Evolutionary conservation across 2,329 filamentous ascomycete genomes (phyloP), one percentile per base, ranked within the genome.

Genomic region (Paracorniculantispora psalliotae): DNA sequence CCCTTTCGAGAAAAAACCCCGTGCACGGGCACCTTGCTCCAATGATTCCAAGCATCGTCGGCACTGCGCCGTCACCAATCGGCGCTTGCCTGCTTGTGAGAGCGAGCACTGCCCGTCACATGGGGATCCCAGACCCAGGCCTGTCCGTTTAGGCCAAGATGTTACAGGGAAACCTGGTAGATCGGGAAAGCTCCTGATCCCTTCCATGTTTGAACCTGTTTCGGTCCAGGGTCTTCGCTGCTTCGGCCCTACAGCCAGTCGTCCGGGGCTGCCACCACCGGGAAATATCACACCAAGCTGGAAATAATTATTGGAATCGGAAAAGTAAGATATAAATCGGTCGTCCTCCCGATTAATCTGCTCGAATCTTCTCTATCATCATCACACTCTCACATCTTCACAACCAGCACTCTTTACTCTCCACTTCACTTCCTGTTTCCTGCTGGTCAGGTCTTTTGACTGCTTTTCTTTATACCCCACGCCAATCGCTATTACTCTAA

Each of bases 331-430:
- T 60, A 60, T 60, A 60, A 60, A 60, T 57, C 26, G 13, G 26
- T 48, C 12, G 5, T 46, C 46, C 52, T 23, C 37, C 37, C 30
- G 10, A 28, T 54, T 26, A 60, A 51, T 25, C 19, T 56, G 58
- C 58, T 60, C 58, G 44, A 56, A 49, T 53, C 51, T 56, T 55
- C 58, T 60, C 58, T n/a, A 41, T 60, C 57, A 53, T 39, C 57
- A 59, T 28, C 48, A 28, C 37, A 53, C 23, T 49, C 23, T 23
- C 56, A 58, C 52, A 51, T 41, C 57, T 53, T 41, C 17, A 59
- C 57, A 51, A 25, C 48, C 49, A 52, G 28, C 57, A 59, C 49
- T 41, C n/a, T n/a, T n/a, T n/a, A n/a, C 23, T 5, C 30, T 54
- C 43, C 50, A 28, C 44, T 59, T 50, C 35, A 35, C 43, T 23